Evolutionary conservation across 768 basidiomycete genomes (phyloP), one percentile per base, ranked within the genome.

Genomic region (Boletales sp.): DNA sequence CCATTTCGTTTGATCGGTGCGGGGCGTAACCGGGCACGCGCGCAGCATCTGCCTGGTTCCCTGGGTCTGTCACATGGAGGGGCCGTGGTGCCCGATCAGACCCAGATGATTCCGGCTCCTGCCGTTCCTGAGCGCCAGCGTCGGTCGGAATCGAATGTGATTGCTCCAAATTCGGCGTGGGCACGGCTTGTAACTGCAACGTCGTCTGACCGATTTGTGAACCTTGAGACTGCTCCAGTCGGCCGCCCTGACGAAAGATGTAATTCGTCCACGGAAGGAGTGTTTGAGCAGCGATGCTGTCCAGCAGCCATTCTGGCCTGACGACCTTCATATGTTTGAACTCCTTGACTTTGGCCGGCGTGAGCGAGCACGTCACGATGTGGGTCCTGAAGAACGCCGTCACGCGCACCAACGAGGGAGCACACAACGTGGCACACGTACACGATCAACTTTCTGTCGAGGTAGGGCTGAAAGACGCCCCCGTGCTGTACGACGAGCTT

Each of bases 301-400:
- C 81, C 11, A 85, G 73, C 11, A 99, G 75, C 96, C 96, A 99
- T 50, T 85, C 84, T 0, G 94, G 92, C 41, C 74, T 75, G 35
- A 87, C 93, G 14, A 98, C 87, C 64, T 94, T 96, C 86, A 95
- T 88, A 37, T 86, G 68, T 65, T 86, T 80, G 68, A 94, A 97
- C 59, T 95, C 93, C 18, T 80, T 81, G 39, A 92, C 79, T 70
- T 98, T 99, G 37, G 84, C 83, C 0, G 91, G 86, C 0, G 95
- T 97, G 39, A 99, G 78, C 31, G 90, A 87, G 56, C 86, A 87
- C 4, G 96, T 95, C 44, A 99, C 74, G 58, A 99, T 86, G 65
- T 96, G 94, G 0, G 94, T 95, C 30, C 90, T 91, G 59, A 28
- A 19, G 13, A 33, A 15, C 14, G 30, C 47, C 38, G 58, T 48